These are phyloP conservation scores for Trapa bicornis DNA, from an alignment of 345 rosid species.

Conservation along the genomic window DNA sequence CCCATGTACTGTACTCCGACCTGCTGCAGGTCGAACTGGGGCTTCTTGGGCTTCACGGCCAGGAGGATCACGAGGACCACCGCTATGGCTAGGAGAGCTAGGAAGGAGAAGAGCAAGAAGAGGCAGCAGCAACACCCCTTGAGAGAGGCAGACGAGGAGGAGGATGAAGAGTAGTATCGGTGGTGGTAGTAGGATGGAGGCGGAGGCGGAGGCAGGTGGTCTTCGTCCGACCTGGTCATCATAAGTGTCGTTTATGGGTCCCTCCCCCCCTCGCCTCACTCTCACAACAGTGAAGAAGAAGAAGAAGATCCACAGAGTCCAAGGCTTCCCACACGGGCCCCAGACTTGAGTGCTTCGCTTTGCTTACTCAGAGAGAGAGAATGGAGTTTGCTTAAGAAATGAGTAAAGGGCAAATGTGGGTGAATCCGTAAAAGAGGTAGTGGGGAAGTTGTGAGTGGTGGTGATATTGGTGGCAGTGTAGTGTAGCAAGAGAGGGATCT, in stretches of 20 bases:
- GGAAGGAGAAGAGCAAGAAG: slow-evolving; percentile 74
- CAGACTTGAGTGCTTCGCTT: not conserved
- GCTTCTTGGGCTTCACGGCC: slow-evolving; percentile 92
- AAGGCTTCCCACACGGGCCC: not conserved
- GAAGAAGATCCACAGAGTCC: not conserved
- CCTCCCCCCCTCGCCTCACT: not conserved
- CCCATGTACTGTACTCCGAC: slow-evolving; percentile 91
- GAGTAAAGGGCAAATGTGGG: slow-evolving; percentile 1
- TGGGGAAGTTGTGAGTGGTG: not conserved
- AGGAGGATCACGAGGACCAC: slow-evolving; percentile 60
- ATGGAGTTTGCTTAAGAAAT: slow-evolving; percentile 7
- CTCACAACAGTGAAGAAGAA: not conserved
- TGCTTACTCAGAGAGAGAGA: not conserved
- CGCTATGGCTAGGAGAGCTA: slow-evolving; percentile 62
- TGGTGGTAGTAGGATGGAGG: slow-evolving; percentile 13
- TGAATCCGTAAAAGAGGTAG: not conserved
- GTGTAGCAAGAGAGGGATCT: too few relatives aligned
- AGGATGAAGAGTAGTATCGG: slow-evolving; percentile 30
- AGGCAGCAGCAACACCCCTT: slow-evolving; percentile 98
- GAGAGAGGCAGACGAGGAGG: slow-evolving; percentile 68
- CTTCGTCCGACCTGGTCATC: slow-evolving; percentile 9
- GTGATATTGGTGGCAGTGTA: not conserved
- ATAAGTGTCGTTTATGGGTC: not conserved
- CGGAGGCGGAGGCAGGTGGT: not conserved
- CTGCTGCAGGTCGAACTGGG: slow-evolving; percentile 97